phyloP scores from a whole-genome alignment of 768 basidiomycete species.

The Suillus subaureus region DNA sequence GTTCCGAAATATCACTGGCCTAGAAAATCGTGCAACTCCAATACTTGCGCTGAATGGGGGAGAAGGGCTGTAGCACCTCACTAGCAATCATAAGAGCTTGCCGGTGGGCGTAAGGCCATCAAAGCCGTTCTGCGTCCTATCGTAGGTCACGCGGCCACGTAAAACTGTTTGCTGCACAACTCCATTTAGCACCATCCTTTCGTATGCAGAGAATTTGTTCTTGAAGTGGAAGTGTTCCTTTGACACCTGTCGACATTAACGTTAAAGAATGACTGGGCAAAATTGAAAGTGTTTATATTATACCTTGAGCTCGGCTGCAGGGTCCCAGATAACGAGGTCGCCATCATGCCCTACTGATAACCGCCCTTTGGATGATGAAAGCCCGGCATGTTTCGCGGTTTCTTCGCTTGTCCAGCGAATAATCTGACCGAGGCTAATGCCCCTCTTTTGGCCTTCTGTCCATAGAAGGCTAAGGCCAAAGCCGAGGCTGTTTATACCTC shows the following conservation, averaged over 20 bases:
- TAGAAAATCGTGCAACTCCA: background rate
- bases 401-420: slow-evolving; percentile 74
- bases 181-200: slow-evolving; percentile 71
- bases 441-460: slow-evolving; percentile 68
- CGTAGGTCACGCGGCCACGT: slow-evolving; percentile 74
- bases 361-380: slow-evolving; percentile 70
- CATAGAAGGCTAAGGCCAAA: slow-evolving; percentile 87
- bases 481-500: slow-evolving; percentile 90
- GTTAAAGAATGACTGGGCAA: slow-evolving; percentile 4
- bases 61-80: background rate
- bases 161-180: slow-evolving; percentile 78
- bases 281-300: slow-evolving; percentile 11
- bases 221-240: slow-evolving; percentile 80
- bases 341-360: slow-evolving; percentile 78
- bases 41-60: background rate
- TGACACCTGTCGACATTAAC: slow-evolving; percentile 56
- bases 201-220: slow-evolving; percentile 92
- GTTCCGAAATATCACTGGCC: background rate
- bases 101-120: slow-evolving; percentile 38
- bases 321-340: slow-evolving; percentile 87
- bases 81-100: slow-evolving; percentile 34
- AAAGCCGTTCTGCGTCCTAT: slow-evolving; percentile 39
- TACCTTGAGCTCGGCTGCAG: slow-evolving; percentile 48
- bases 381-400: slow-evolving; percentile 80
- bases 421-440: slow-evolving; percentile 59